A percentile compares a stretch with the other conserved stretches of the same genome.
Evolutionary conservation across 1,284 basidiomycete genomes (phyloP).

Genomic region (Veloboletus limbatus): DNA sequence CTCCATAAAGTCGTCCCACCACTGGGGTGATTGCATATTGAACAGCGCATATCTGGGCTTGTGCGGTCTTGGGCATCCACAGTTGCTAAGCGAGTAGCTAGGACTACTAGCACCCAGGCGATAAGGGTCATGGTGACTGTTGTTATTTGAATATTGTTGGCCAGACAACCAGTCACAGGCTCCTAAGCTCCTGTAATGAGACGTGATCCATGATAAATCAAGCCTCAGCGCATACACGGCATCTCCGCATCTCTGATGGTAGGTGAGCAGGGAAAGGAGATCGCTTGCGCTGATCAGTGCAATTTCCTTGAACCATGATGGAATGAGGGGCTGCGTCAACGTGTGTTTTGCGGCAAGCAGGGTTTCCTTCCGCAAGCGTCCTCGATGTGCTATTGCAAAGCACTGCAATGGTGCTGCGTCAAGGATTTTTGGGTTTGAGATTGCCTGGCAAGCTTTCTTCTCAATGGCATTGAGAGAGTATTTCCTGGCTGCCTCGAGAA

Average conservation of each 20-base stretch:
- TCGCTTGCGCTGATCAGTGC: slow-evolving; percentile 16
- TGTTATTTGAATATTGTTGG: too few species aligned
- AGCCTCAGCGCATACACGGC: slow-evolving; percentile 12
- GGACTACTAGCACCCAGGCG: too few species aligned
- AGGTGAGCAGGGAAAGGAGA: slow-evolving; percentile 22
- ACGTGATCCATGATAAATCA: slow-evolving; percentile 16
- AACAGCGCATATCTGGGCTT: neutral
- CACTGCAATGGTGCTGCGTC: slow-evolving; percentile 15
- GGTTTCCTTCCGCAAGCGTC: slow-evolving; percentile 8
- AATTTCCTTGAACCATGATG: slow-evolving; percentile 18
- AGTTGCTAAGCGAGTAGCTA: too few species aligned
- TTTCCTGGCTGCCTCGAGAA: slow-evolving; percentile 20
- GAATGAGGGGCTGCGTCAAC: slow-evolving; percentile 16
- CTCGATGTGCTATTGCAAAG: slow-evolving; percentile 19
- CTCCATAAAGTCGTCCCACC: slow-evolving; percentile 24
- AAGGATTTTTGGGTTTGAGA: slow-evolving; percentile 18
- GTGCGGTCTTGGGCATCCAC: neutral
- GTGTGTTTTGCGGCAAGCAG: slow-evolving; percentile 16
- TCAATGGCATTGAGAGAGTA: slow-evolving; percentile 22
- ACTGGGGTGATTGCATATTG: neutral
- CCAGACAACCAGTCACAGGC: too few species aligned
- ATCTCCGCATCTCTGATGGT: slow-evolving; percentile 16
- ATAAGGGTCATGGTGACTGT: too few species aligned
- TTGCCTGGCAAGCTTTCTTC: slow-evolving; percentile 8
- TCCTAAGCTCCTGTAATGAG: slow-evolving; percentile 18